phyloP scores from a whole-genome alignment of 78 protist species.

The Neovahlkampfia damariscottae region DNA sequence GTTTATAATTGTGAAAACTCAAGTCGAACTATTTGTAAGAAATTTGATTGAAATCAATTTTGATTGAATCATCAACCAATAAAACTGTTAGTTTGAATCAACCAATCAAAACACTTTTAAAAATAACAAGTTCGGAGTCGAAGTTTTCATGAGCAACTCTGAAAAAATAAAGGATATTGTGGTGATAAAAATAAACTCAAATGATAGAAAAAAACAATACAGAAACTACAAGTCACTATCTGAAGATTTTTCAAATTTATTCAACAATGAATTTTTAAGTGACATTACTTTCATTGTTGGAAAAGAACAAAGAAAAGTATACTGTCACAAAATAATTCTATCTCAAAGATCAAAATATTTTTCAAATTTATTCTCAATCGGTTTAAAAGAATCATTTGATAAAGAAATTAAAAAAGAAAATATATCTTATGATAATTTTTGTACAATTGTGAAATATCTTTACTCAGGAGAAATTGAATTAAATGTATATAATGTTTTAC shows the following conservation, averaged over 20 bases:
- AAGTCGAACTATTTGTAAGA: no score
- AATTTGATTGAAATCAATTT: no score
- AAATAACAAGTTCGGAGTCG: no score
- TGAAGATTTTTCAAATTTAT: no score
- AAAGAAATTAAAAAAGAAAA: background rate
- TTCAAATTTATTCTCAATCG: background rate
- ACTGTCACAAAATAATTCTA: background rate
- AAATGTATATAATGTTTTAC: background rate
- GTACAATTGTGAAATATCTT: background rate
- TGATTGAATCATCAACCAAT: no score
- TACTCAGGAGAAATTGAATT: background rate
- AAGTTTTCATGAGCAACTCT: no score
- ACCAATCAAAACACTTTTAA: no score
- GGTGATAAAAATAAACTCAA: no score
- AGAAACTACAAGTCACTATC: no score
- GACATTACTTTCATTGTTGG: background rate
- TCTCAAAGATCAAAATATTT: background rate
- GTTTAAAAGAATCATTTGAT: background rate
- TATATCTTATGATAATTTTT: background rate
- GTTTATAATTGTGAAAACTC: conserved; percentile 92
- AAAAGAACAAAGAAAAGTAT: background rate
- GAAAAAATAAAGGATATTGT: no score
- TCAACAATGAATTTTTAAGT: background rate
- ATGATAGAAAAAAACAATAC: no score
- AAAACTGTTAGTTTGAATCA: no score